Base-by-base conservation (phyloP, 108 stramenopile species). In the Nitzschia putrida region DNA sequence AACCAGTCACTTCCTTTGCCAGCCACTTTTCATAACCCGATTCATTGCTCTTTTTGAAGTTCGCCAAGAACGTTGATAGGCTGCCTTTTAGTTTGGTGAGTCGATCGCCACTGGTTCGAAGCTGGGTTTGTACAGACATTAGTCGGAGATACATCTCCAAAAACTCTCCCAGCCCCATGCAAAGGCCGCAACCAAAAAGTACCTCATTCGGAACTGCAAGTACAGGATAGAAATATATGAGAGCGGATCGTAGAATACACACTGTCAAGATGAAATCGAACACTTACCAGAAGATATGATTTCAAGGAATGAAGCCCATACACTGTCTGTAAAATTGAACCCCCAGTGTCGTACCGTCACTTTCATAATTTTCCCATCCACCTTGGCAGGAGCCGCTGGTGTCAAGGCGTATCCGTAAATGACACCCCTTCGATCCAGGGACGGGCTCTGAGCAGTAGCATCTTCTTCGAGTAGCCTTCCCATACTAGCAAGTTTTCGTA, bases 291-390 rank as follows among this genome's bases (percentile, higher is more conserved):
- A 45, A 14, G 67, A 24, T 18, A 91, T 4, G 22, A 86, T 53
- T 44, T 91, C 85, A 8, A 91, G 67, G 21, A 86, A 56, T 0
- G 80, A 71, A 2, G 68, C 53, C 90, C 90, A 91, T 8, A 83
- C 23, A 20, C 69, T 57, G 64, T 88, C 87, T 14, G 71, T 86
- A 52, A 75, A 91, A 58, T 70, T 71, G 72, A 75, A 86, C 7
- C 90, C 90, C 90, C 90, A 91, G 50, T 81, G 80, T 20, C 61
- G 50, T 29, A 86, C 67, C 10, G 24, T 50, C 10, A 88, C 77
- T 66, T 78, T 77, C 39, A 86, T 55, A 29, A 22, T 20, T 29
- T 60, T 57, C 0, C 56, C 69, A 12, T 60, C 58, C 8, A 78
- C 39, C 26, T 61, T 51, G 10, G 82, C 85, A 8, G 57, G 21